Percentiles rank a stretch among this genome's conserved stretches.
These are phyloP conservation scores for Dryas drummondii DNA, from an alignment of 306 rosid species.

Conservation along the genomic window DNA sequence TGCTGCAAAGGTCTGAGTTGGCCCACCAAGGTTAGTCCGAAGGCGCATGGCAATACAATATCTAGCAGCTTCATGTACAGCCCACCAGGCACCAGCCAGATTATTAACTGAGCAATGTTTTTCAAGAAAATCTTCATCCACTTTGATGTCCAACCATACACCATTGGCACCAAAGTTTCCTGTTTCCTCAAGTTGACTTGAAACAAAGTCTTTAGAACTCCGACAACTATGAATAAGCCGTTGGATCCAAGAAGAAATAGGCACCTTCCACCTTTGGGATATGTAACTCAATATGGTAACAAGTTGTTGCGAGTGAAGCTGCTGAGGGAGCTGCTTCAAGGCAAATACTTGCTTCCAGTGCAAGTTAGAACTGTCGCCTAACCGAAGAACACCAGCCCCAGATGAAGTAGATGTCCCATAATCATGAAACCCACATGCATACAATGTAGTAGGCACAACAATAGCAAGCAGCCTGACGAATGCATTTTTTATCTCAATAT, in stretches of 20 bases:
- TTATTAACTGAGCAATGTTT: conserved; percentile 68
- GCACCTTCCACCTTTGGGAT: conserved; percentile 94
- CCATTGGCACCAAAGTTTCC: conserved; percentile 49
- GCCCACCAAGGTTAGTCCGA: conserved; percentile 96
- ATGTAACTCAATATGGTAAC: conserved; percentile 88
- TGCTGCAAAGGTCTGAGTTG: conserved; percentile 96
- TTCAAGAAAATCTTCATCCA: conserved; percentile 74
- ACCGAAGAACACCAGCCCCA: conserved; percentile 45
- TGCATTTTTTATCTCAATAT: conserved; percentile 57
- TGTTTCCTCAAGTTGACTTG: conserved; percentile 67
- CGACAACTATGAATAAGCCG: conserved; percentile 75
- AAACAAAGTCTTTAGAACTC: conserved; percentile 58
- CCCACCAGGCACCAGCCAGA: conserved; percentile 98
- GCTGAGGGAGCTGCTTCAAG: conserved; percentile 81
- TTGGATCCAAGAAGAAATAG: conserved; percentile 94
- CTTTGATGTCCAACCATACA: conserved; percentile 66
- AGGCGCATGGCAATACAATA: conserved; percentile 82
- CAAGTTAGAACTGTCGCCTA: conserved; percentile 54
- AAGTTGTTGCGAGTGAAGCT: conserved; percentile 81
- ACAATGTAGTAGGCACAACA: conserved; percentile 73
- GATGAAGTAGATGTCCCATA: conserved; percentile 42
- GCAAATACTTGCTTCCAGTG: conserved; percentile 91
- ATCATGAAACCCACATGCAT: conserved; percentile 73
- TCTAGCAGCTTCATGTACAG: conserved; percentile 89
- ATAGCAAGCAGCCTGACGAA: conserved; percentile 62